Conservation (phyloP, 2,329 filamentous ascomycete genomes). For the Cadophora gregata region DNA sequence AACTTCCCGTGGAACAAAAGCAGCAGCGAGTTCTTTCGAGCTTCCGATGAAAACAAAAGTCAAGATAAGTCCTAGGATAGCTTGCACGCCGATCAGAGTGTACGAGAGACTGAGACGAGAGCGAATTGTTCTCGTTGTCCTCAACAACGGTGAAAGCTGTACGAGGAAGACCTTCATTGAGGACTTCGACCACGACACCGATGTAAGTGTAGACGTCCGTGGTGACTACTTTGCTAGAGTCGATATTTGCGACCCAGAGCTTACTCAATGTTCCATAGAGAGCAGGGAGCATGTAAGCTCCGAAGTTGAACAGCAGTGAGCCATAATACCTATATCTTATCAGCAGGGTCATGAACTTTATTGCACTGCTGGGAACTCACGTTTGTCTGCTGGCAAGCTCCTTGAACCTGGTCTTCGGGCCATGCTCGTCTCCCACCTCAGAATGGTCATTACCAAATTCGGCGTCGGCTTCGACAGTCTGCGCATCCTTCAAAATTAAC, state of each 20-base stretch:
- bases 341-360: background rate
- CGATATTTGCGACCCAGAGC: conserved; percentile 73
- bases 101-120: conserved; percentile 65
- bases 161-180: conserved; percentile 75
- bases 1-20: conserved; percentile 67
- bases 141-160: conserved; percentile 73
- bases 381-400: conserved; percentile 15
- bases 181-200: conserved; percentile 66
- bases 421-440: background rate
- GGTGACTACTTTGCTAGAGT: conserved; percentile 65
- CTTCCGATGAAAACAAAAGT: conserved; percentile 63
- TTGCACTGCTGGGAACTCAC: background rate
- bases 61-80: conserved; percentile 61
- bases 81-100: conserved; percentile 67
- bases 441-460: background rate
- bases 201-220: conserved; percentile 76
- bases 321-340: conserved; percentile 54
- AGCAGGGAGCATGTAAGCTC: conserved; percentile 68
- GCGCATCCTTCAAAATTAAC: background rate
- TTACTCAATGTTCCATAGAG: conserved; percentile 72
- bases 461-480: background rate
- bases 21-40: conserved; percentile 59
- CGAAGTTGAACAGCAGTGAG: conserved; percentile 66
- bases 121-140: conserved; percentile 54
- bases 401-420: background rate